A percentile compares a stretch with the other conserved stretches of the same genome.
These are phyloP conservation scores for Sporothrix sp. DNA, from an alignment of 2,329 filamentous ascomycete genomes.

Conservation along the genomic window DNA sequence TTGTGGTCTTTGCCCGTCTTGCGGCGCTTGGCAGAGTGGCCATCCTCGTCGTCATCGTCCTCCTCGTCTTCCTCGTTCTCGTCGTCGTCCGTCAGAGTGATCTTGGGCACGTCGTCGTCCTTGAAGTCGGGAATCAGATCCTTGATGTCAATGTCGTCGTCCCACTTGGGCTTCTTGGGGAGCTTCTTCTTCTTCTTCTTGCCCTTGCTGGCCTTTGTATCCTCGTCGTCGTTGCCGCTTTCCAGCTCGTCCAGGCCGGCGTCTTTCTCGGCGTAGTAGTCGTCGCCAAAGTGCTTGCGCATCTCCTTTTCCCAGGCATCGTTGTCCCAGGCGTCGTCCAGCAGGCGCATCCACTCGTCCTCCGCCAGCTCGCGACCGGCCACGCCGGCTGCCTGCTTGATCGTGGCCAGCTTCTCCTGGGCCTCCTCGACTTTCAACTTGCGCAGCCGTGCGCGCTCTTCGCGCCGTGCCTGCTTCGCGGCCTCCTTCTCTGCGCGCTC, in stretches of 20 bases:
- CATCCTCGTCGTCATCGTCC: slow-evolving; percentile 29
- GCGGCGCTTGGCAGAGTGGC: slow-evolving; percentile 42
- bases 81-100: slow-evolving; percentile 48
- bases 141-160: slow-evolving; percentile 95
- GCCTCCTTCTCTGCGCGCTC: slow-evolving; percentile 70
- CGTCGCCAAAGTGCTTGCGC: slow-evolving; percentile 75
- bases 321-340: slow-evolving; percentile 84
- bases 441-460: slow-evolving; percentile 73
- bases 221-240: slow-evolving; percentile 43
- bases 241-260: slow-evolving; percentile 49
- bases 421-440: slow-evolving; percentile 88
- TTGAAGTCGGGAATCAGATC: slow-evolving; percentile 83
- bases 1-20: slow-evolving; percentile 53
- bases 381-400: slow-evolving; percentile 80
- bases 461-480: slow-evolving; percentile 63
- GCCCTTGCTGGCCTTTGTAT: slow-evolving; percentile 28
- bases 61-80: slow-evolving; percentile 28
- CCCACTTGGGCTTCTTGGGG: slow-evolving; percentile 79
- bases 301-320: slow-evolving; percentile 87
- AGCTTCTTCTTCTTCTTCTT: slow-evolving; percentile 43
- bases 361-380: slow-evolving; percentile 56
- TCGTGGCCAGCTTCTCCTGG: slow-evolving; percentile 74
- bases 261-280: slow-evolving; percentile 71
- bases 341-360: slow-evolving; percentile 73
- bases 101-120: slow-evolving; percentile 46